Base-by-base conservation (phyloP, 352 stramenopile genomes). In the Pythium apleroticum region DNA sequence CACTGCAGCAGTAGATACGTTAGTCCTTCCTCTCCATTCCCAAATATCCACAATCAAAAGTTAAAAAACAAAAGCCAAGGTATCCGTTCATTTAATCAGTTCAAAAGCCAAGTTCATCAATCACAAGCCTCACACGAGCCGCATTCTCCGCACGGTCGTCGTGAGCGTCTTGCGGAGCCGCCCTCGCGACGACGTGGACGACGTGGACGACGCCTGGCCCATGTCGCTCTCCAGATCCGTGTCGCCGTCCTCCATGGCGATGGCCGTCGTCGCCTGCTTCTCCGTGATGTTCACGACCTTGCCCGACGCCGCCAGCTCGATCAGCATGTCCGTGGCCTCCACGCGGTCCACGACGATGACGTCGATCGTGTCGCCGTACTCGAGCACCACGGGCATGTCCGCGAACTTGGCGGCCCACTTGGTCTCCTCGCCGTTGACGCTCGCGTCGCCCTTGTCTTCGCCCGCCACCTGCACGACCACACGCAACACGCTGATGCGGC, bases 271-370 rank as follows among this genome's bases (percentile, higher is more conserved):
- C 52, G 76, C 54, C 46, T 78, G 68, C 43, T 76, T 75, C 43
- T 77, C 76, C 4, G 71, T 43, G 20, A 85, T 75, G 53, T 82
- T 89, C n/a, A 89, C 76, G 12, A 89, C 75, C 65, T 86, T 89
- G 17, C 80, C 80, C 31, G 73, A 78, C 17, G 78, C 78, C 8
- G 80, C 80, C 10, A 89, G 71, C 53, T 89, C 80, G 28, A 89
- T 81, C 14, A 89, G 71, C 76, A 89, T 86, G 62, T 89, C 78
- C 0, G 78, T 86, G 43, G 80, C 80, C 53, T 89, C 78, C 19
- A 80, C 72, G 9, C 73, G 78, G 53, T 89, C 76, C 20, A 89
- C 76, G 27, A 88, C 75, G 0, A 89, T 52, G 10, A 89, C 80
- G 48, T 89, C 80, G 52, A 89, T 89, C 37, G 78, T 78, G 63